These are phyloP conservation scores for Yarrowia sp. DNA, from an alignment of 805 yeast genomes.

Conservation along the genomic window DNA sequence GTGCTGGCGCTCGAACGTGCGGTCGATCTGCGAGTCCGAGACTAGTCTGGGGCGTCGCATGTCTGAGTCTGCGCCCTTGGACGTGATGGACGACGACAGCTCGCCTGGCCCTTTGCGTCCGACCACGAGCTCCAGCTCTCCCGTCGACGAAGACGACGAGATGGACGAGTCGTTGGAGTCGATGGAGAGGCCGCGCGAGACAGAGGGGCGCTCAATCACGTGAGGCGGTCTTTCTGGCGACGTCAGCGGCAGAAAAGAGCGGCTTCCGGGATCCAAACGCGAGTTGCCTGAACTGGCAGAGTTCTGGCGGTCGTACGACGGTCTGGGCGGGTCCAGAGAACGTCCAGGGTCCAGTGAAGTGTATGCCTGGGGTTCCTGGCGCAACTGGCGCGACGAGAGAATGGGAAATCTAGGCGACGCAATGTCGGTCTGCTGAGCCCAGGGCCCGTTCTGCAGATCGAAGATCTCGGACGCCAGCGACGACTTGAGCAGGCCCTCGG, in stretches of 20 bases:
- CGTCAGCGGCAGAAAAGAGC: not conserved
- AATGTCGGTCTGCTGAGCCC: conserved; percentile 11
- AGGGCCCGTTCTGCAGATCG: conserved; percentile 23
- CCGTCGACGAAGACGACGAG: conserved; percentile 19
- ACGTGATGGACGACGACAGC: conserved; percentile 10
- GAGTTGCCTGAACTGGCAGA: not conserved
- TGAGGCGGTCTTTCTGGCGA: conserved; percentile 5
- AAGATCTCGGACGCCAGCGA: conserved; percentile 23
- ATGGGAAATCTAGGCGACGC: conserved; percentile 13
- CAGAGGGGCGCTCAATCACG: conserved; percentile 8
- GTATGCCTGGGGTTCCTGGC: conserved; percentile 15
- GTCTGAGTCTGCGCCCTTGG: not conserved
- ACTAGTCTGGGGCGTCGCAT: conserved; percentile 7
- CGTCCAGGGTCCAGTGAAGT: conserved; percentile 12
- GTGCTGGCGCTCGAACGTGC: not conserved
- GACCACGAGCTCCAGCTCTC: conserved; percentile 15
- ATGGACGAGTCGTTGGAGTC: conserved; percentile 25
- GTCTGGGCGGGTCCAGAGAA: too few relatives aligned
- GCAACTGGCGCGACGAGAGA: not conserved
- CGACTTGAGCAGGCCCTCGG: conserved; percentile 8
- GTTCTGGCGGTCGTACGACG: not conserved
- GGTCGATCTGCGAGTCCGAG: conserved; percentile 15
- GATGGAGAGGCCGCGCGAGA: conserved; percentile 9
- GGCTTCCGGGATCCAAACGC: not conserved
- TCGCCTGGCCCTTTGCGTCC: conserved; percentile 6